Evolutionary conservation across 495 filamentous ascomycete genomes (phyloP), one percentile per base, ranked within the genome.

Genomic region (Chaetomium tenue): DNA sequence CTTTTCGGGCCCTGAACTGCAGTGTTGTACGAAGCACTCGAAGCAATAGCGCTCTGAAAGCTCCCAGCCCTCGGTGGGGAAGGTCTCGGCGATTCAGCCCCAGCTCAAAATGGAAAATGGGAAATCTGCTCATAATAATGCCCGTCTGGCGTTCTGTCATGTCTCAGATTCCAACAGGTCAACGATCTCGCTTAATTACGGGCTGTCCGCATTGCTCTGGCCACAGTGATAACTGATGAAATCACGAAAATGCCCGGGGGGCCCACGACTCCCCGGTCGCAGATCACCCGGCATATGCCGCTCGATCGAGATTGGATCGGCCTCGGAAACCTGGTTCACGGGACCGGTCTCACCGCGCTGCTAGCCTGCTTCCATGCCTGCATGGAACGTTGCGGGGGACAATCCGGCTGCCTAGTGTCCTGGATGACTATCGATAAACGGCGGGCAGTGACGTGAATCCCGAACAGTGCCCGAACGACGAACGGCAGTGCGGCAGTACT

Each of bases 301-400:
- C 66, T 56, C 58, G 63, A 73, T 72, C 71, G 61, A 70, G 70
- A 74, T 74, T 68, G 66, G 57, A 73, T 71, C 67, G 63, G 61
- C 52, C 37, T 50, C 58, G 12, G 30, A 1, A 69, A 71, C 72
- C 69, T 26, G 68, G 68, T 72, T 58, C 55, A 26, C 51, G 68
- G 70, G 63, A 63, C 60, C 46, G 47, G 65, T 67, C 60, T 48
- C 37, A 65, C 71, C 44, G 54, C 44, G 26, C 5, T 51, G 3
- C 28, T 30, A 30, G 28, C 28, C 28, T 30, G 44, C 47, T 26
- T 53, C 48, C 18, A 52, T 26, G 8, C 7, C 47, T 26, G 48
- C 48, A 52, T 26, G 48, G 15, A 26, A 52, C 22, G 22, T 16
- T 52, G 48, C 48, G 48, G 48, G 48, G 48, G 25, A 52, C 22